Conservation (phyloP, 2,329 filamentous ascomycete genomes). For the Dactylellina cionopaga region DNA sequence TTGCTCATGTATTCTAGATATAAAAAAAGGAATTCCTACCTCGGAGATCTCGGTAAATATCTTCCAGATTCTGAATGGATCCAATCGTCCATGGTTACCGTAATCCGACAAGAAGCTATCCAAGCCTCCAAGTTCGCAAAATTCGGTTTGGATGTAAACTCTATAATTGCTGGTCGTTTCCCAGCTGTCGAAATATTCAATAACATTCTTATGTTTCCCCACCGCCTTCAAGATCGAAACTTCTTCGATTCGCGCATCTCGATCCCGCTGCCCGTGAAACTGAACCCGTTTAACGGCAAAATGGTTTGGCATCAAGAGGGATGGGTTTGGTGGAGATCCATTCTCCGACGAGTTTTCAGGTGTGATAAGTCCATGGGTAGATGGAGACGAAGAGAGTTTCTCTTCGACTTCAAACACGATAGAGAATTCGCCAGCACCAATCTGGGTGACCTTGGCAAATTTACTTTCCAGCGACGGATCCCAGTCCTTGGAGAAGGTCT, state of each 20-base stretch:
- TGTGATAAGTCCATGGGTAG: constrained; percentile 62
- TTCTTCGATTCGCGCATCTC: constrained; percentile 84
- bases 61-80: constrained; percentile 99
- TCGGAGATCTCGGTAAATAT: constrained; percentile 85
- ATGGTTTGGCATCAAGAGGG: constrained; percentile 65
- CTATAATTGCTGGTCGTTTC: constrained; percentile 75
- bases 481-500: constrained; percentile 68
- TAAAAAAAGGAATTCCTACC: constrained; percentile 67
- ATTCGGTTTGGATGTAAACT: constrained; percentile 97
- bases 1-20: background rate
- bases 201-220: constrained; percentile 81
- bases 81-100: constrained; percentile 83
- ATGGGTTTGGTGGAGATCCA: constrained; percentile 67
- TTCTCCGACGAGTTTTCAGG: constrained; percentile 65
- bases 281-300: constrained; percentile 96
- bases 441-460: constrained; percentile 81
- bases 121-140: constrained; percentile 91
- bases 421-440: constrained; percentile 92
- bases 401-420: constrained; percentile 82
- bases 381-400: constrained; percentile 61
- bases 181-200: constrained; percentile 87
- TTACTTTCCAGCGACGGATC: constrained; percentile 67
- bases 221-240: constrained; percentile 81
- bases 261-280: constrained; percentile 80
- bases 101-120: constrained; percentile 84